phyloP scores from a whole-genome alignment of 306 rosid species.

The Alnus glutinosa region DNA sequence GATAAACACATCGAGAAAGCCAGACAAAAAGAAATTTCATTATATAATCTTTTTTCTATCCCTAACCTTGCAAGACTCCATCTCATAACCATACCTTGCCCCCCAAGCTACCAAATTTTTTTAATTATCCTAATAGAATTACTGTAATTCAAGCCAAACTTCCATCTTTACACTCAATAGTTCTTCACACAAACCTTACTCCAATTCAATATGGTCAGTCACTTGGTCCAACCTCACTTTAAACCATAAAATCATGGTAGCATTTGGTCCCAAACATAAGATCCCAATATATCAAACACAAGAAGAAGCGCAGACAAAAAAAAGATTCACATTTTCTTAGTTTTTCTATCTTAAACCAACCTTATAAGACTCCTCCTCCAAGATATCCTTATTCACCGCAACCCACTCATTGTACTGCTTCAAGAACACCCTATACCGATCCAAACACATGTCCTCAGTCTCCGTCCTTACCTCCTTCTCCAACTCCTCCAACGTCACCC shows the following conservation, averaged over 20 bases:
- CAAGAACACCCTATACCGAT: slow-evolving; percentile 83
- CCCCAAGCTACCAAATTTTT: neutral
- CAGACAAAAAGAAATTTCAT: neutral
- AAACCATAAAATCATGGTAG: neutral
- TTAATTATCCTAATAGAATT: neutral
- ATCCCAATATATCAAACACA: neutral
- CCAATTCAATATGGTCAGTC: neutral
- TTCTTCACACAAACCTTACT: neutral
- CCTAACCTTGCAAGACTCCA: no score
- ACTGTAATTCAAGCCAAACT: neutral
- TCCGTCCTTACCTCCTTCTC: slow-evolving; percentile 44
- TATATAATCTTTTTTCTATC: no score
- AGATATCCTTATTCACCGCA: slow-evolving; percentile 64
- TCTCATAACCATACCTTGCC: neutral
- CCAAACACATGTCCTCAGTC: slow-evolving; percentile 61
- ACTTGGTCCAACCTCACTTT: neutral
- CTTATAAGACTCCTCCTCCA: slow-evolving; percentile 89
- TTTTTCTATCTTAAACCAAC: slow-evolving; percentile 49
- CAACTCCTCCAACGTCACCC: slow-evolving; percentile 58
- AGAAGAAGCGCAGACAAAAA: neutral
- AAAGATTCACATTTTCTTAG: neutral
- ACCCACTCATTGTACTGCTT: slow-evolving; percentile 92
- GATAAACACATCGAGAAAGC: neutral
- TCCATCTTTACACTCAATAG: neutral
- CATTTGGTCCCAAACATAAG: neutral